Evolutionary conservation across 2,329 filamentous ascomycete genomes (phyloP), one percentile per base, ranked within the genome.

Genomic region (Arthrobotrys conoides): DNA sequence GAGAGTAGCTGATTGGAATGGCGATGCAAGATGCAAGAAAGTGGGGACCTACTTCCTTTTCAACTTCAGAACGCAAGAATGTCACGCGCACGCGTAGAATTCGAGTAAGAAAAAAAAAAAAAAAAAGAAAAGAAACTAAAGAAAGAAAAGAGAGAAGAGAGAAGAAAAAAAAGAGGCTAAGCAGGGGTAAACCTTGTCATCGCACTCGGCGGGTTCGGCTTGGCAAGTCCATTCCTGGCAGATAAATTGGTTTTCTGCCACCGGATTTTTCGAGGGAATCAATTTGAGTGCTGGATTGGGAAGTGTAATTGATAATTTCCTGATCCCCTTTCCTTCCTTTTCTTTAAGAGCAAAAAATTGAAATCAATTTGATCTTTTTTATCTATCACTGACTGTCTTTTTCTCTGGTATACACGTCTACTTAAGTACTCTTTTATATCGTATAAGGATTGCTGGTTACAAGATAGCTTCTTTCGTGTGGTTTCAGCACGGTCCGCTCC

Each of bases 291-390:
- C 73, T 64, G 41, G 48, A 71, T 77, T 71, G 61, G 73, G 73
- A 77, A 77, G 73, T 77, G 67, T 77, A 71, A 77, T 77, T 71
- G 73, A 38, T 59, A 70, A 70, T 53, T 68, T 63, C 71, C 46
- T 59, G 57, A 71, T 71, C 66, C 72, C 73, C 71, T 77, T 77
- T 67, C 16, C n/a, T n/a, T 71, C 66, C 72, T 67, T 77, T 77
- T 77, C 73, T 22, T n/a, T n/a, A n/a, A n/a, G n/a, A n/a, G n/a
- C n/a, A n/a, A n/a, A n/a, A n/a, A n/a, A n/a, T n/a, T n/a, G n/a
- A n/a, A n/a, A n/a, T n/a, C n/a, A n/a, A n/a, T n/a, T n/a, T n/a
- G n/a, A n/a, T n/a, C n/a, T n/a, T n/a, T n/a, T n/a, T n/a, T n/a
- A n/a, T n/a, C n/a, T n/a, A n/a, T 30, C 27, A 30, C 27, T 30